These are phyloP conservation scores for Maudiozyma saulgeensis DNA, from an alignment of 805 yeast genomes.

Conservation along the genomic window DNA sequence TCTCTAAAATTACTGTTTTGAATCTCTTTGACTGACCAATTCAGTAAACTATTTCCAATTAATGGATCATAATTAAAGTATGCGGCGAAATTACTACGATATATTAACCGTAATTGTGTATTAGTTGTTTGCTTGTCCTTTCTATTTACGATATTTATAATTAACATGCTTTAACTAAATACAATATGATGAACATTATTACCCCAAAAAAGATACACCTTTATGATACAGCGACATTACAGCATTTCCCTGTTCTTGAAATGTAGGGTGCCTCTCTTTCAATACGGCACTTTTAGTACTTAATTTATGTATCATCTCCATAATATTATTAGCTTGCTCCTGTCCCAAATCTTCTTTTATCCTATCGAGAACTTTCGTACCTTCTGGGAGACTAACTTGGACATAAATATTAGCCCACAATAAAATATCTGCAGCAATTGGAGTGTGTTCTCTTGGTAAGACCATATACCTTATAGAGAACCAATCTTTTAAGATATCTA, in stretches of 20 bases:
- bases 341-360: slow-evolving; percentile 9
- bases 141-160: not conserved
- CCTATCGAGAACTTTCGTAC: slow-evolving; percentile 10
- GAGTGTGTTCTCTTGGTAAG: not conserved
- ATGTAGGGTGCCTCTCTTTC: slow-evolving; percentile 7
- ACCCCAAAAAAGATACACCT: not conserved
- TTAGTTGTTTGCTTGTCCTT: too few species aligned
- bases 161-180: not conserved
- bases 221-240: slow-evolving; percentile 17
- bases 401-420: slow-evolving; percentile 21
- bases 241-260: slow-evolving; percentile 25
- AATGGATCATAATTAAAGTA: too few species aligned
- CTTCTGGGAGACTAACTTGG: slow-evolving; percentile 19
- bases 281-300: slow-evolving; percentile 1
- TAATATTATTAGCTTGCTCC: slow-evolving; percentile 6
- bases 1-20: too few species aligned
- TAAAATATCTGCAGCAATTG: slow-evolving; percentile 16
- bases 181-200: not conserved
- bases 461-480: slow-evolving; percentile 7
- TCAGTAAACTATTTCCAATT: too few species aligned
- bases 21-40: too few species aligned
- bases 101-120: too few species aligned
- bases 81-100: too few species aligned
- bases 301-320: slow-evolving; percentile 5
- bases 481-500: slow-evolving; percentile 15